Evolutionary conservation across 768 basidiomycete genomes (phyloP).

Genomic region (Mycena belliarum): DNA sequence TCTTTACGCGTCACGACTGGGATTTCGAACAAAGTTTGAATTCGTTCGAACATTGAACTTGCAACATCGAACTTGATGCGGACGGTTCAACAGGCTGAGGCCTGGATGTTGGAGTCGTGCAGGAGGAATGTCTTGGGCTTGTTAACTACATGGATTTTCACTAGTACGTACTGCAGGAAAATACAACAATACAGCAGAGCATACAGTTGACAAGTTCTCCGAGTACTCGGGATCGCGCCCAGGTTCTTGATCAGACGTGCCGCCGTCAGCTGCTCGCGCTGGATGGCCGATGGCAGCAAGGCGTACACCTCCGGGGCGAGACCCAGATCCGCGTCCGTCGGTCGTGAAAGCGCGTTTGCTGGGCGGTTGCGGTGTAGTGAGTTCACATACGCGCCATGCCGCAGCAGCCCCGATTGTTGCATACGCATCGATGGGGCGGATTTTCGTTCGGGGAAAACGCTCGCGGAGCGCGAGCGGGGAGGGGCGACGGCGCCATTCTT

Average conservation of each 20-base stretch:
- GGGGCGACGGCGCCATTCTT: slow-evolving; percentile 67
- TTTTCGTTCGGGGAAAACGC: slow-evolving; percentile 32
- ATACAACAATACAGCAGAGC: no score
- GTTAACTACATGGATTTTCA: no score
- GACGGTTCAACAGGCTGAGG: no score
- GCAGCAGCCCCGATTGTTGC: slow-evolving; percentile 10
- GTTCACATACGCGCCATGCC: slow-evolving; percentile 6
- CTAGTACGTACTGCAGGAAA: no score
- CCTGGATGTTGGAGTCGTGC: no score
- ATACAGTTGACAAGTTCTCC: no score
- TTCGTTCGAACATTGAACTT: no score
- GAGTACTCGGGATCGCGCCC: slow-evolving; percentile 42
- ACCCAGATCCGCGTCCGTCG: slow-evolving; percentile 47
- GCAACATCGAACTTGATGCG: no score
- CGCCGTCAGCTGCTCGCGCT: slow-evolving; percentile 72
- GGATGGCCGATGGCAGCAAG: slow-evolving; percentile 61
- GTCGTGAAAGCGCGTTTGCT: slow-evolving; percentile 32
- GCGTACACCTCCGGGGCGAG: slow-evolving; percentile 77
- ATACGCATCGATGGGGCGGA: slow-evolving; percentile 35
- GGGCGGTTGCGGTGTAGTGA: slow-evolving; percentile 11
- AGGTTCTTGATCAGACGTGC: slow-evolving; percentile 51
- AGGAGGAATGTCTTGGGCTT: no score
- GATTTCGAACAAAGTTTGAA: no score
- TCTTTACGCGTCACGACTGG: no score
- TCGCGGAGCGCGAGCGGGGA: slow-evolving; percentile 1